Evolutionary conservation across 306 rosid genomes (phyloP).

Genomic region (Gleditsia sinensis): DNA sequence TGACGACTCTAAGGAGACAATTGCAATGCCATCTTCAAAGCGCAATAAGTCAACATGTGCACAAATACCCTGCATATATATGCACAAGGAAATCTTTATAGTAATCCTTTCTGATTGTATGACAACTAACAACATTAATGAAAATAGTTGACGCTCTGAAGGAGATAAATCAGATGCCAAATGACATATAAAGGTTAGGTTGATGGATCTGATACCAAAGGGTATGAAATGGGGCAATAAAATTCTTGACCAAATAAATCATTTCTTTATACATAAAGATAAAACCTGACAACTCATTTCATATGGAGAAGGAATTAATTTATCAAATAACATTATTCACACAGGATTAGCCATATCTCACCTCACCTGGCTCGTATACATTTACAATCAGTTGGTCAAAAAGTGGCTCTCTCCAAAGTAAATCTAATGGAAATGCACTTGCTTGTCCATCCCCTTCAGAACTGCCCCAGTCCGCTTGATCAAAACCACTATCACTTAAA

Average conservation of each 20-base stretch:
- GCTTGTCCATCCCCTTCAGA: slow-evolving; percentile 24
- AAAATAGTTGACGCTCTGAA: too few species aligned
- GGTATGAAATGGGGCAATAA: not conserved
- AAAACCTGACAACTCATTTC: not conserved
- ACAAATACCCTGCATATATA: slow-evolving; percentile 63
- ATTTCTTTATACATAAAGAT: not conserved
- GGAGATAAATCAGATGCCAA: not conserved
- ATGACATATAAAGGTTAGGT: not conserved
- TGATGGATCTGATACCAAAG: not conserved
- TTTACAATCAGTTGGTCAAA: slow-evolving; percentile 84
- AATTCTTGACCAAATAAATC: not conserved
- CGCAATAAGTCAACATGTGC: slow-evolving; percentile 85
- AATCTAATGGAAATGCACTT: slow-evolving; percentile 40
- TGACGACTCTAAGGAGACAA: slow-evolving; percentile 74
- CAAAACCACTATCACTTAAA: slow-evolving; percentile 20
- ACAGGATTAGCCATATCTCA: slow-evolving; percentile 25
- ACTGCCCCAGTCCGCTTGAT: slow-evolving; percentile 19
- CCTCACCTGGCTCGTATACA: slow-evolving; percentile 80
- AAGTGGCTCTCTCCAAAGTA: slow-evolving; percentile 66
- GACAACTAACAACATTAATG: too few species aligned
- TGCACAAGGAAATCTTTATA: not conserved
- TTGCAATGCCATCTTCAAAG: slow-evolving; percentile 92
- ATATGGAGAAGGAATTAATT: not conserved
- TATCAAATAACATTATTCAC: not conserved
- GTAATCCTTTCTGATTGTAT: not conserved